Evolutionary conservation across 2,329 filamentous ascomycete genomes (phyloP).

Genomic region (Cladosporium sp.): DNA sequence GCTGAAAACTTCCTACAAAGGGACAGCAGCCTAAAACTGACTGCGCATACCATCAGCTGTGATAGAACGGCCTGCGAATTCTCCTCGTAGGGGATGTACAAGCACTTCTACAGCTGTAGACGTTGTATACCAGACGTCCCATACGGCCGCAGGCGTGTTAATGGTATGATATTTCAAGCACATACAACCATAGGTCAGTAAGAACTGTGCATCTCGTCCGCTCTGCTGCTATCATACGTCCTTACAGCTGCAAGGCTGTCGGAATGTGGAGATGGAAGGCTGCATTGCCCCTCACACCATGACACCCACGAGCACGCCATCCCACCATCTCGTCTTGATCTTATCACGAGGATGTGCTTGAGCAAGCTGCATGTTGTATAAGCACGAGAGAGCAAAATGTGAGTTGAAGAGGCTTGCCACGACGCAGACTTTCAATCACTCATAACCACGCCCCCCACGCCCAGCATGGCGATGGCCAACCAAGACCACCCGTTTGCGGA

Average conservation of each 20-base stretch:
- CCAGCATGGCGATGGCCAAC: neutral
- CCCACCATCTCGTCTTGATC: constrained; percentile 1
- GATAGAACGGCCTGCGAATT: no score
- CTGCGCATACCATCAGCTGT: no score
- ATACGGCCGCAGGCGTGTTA: no score
- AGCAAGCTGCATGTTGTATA: neutral
- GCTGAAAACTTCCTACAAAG: no score
- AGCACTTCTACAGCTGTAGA: no score
- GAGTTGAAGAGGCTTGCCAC: neutral
- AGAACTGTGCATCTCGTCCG: neutral
- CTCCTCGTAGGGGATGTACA: no score
- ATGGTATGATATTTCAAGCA: neutral
- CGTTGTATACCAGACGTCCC: no score
- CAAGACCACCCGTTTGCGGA: neutral
- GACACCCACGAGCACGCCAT: constrained; percentile 1
- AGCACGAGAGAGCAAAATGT: constrained; percentile 1
- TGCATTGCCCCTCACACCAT: constrained; percentile 7
- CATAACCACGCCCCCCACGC: neutral
- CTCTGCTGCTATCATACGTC: neutral
- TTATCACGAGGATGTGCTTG: neutral
- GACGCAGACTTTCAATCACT: neutral
- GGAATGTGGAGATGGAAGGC: neutral
- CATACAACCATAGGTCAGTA: neutral
- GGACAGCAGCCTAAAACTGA: no score
- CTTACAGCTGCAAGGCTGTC: neutral